Evolutionary conservation across 192 early-diverging fungal species (phyloP).

Genomic region (Coemansia sp.): DNA sequence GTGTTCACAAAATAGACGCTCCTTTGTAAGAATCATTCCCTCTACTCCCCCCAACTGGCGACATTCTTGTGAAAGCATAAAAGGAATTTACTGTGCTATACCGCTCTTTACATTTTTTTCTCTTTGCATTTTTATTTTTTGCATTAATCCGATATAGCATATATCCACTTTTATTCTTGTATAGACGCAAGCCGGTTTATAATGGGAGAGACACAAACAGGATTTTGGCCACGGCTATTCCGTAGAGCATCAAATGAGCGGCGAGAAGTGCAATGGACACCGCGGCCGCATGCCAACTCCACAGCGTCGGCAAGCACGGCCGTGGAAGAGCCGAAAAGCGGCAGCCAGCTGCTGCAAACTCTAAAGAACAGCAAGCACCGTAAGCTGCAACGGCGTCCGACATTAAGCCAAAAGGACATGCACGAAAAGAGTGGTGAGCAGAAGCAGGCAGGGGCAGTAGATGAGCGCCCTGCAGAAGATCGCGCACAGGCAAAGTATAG

Average conservation of each 20-base stretch:
- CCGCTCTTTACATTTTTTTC: too few species aligned
- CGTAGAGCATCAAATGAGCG: conserved; percentile 1
- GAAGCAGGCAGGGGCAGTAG: background rate
- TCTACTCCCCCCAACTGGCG: too few species aligned
- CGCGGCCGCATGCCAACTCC: conserved; percentile 29
- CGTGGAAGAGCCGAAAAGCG: conserved; percentile 1
- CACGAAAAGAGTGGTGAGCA: conserved; percentile 10
- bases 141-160: too few species aligned
- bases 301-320: conserved; percentile 33
- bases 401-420: background rate
- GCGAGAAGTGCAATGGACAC: conserved; percentile 13
- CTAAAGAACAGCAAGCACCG: background rate
- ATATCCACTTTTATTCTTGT: background rate
- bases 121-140: too few species aligned
- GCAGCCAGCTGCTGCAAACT: background rate
- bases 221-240: conserved; percentile 32
- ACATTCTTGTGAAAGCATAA: too few species aligned
- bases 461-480: conserved; percentile 17
- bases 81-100: too few species aligned
- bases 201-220: conserved; percentile 8
- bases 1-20: too few species aligned
- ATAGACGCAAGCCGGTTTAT: conserved; percentile 13
- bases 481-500: conserved; percentile 13
- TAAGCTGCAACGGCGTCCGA: conserved; percentile 4
- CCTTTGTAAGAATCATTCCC: too few species aligned